These are phyloP conservation scores for Candida gigantensis DNA, from an alignment of 1,139 yeast species.

Conservation along the genomic window DNA sequence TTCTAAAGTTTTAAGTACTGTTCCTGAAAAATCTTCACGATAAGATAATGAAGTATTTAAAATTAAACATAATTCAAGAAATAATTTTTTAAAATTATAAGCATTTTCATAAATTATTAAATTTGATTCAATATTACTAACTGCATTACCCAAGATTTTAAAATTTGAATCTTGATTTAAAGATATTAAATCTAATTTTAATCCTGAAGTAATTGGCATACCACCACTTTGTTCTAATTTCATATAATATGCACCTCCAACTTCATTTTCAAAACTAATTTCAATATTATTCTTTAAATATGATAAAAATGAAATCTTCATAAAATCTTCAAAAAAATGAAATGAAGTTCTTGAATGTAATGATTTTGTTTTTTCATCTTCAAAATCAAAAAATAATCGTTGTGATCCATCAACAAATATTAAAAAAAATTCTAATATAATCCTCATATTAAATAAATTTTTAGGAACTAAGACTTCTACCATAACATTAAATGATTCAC, in stretches of 20 bases:
- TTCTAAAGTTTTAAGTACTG: conserved; percentile 40
- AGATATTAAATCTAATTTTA: conserved; percentile 23
- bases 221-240: conserved; percentile 12
- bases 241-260: conserved; percentile 23
- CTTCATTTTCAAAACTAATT: conserved; percentile 28
- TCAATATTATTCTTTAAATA: conserved; percentile 60
- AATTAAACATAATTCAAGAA: conserved; percentile 51
- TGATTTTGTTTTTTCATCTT: conserved; percentile 9
- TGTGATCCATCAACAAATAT: conserved; percentile 56
- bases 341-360: conserved; percentile 26
- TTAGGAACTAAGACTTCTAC: conserved; percentile 73
- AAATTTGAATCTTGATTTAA: conserved; percentile 17
- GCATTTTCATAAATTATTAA: conserved; percentile 47
- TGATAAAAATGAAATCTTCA: conserved; percentile 65
- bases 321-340: conserved; percentile 63
- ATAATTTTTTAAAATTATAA: conserved; percentile 52
- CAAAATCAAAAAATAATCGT: conserved; percentile 24
- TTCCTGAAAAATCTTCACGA: conserved; percentile 51
- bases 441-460: conserved; percentile 79
- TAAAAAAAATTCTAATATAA: conserved; percentile 63
- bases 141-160: conserved; percentile 7
- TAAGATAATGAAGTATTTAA: conserved; percentile 64
- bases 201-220: conserved; percentile 15
- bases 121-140: conserved; percentile 8
- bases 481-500: conserved; percentile 52